Percentiles rank a stretch among this genome's conserved stretches.
These are phyloP conservation scores for Solanum paucissectum DNA, from an alignment of 257 asterid genomes.

Conservation along the genomic window DNA sequence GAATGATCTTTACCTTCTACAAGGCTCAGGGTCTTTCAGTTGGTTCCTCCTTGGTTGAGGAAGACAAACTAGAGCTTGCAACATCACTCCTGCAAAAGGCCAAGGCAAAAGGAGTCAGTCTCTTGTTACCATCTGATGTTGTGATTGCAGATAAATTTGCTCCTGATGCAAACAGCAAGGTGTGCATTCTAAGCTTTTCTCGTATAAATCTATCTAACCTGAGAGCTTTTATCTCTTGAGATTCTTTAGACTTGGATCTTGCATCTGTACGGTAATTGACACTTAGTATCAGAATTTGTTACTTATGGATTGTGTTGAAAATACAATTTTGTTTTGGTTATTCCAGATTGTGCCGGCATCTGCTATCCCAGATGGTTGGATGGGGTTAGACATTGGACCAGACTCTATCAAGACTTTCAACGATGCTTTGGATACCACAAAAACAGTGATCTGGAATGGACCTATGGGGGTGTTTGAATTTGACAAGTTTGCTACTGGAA, in stretches of 20 bases:
- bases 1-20: constrained; percentile 89
- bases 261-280: neutral
- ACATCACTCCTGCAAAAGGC: constrained; percentile 64
- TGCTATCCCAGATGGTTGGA: constrained; percentile 83
- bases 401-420: constrained; percentile 71
- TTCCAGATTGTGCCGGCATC: constrained; percentile 65
- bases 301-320: neutral
- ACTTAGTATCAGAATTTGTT: neutral
- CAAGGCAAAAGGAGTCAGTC: constrained; percentile 67
- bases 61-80: constrained; percentile 85
- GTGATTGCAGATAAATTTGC: constrained; percentile 83
- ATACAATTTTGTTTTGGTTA: neutral
- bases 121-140: constrained; percentile 71
- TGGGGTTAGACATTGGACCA: constrained; percentile 86
- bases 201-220: neutral
- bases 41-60: constrained; percentile 88
- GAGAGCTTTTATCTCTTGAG: neutral
- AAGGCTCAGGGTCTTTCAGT: constrained; percentile 85
- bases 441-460: constrained; percentile 88
- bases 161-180: constrained; percentile 89
- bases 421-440: constrained; percentile 61
- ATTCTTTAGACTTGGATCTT: neutral
- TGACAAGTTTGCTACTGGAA: constrained; percentile 78
- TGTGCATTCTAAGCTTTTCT: constrained; percentile 3
- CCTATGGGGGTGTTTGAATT: constrained; percentile 96